These are phyloP conservation scores for Phytophthora litchii DNA, from an alignment of 352 stramenopile species.

Conservation along the genomic window DNA sequence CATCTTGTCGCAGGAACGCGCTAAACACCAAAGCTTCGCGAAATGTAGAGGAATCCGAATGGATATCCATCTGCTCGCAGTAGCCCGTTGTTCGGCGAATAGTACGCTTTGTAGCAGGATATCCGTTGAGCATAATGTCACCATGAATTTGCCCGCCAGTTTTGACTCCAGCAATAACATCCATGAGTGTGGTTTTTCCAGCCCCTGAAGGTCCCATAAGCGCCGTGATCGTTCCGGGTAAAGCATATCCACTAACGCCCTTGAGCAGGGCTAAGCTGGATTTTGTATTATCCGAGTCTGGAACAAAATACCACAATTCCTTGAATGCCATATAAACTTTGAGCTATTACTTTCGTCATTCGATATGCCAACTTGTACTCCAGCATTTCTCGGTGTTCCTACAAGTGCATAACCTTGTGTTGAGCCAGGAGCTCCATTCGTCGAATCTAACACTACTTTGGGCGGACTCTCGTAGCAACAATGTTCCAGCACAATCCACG, in stretches of 20 bases:
- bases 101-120: constrained; percentile 52
- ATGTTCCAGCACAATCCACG: neutral
- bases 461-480: neutral
- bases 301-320: constrained; percentile 4
- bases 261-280: neutral
- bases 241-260: constrained; percentile 4
- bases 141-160: constrained; percentile 81
- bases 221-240: constrained; percentile 29
- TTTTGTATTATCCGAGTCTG: neutral
- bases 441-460: neutral
- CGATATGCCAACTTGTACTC: no score
- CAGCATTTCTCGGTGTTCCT: no score
- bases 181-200: constrained; percentile 17
- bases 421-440: neutral
- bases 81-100: constrained; percentile 46
- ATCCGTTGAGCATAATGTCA: constrained; percentile 89
- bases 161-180: constrained; percentile 73
- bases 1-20: constrained; percentile 64
- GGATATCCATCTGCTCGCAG: constrained; percentile 82
- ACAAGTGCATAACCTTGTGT: no score
- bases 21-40: constrained; percentile 88
- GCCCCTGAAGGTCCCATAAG: constrained; percentile 17
- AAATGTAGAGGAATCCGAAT: constrained; percentile 82
- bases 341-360: no score
- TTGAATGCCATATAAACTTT: neutral